A percentile compares a stretch with the other conserved stretches of the same genome.
Conservation (phyloP, 768 basidiomycete species). For the Cystobasidium tubakii region DNA sequence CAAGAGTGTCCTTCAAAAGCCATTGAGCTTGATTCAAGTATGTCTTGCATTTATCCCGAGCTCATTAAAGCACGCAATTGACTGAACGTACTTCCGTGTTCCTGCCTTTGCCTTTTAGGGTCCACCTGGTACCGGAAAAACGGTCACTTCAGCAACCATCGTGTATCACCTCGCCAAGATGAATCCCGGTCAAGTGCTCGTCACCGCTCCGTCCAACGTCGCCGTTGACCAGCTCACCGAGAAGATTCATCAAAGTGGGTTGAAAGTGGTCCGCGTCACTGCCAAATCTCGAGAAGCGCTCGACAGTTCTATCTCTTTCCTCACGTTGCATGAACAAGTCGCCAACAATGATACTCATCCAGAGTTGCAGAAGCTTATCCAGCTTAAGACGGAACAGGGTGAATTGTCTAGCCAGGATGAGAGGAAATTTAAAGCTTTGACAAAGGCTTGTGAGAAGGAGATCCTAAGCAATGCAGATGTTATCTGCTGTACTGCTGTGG, state of each 20-base stretch:
- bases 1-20: constrained; percentile 97
- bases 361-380: constrained; percentile 95
- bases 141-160: constrained; percentile 96
- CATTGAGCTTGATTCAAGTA: constrained; percentile 88
- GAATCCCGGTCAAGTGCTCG: constrained; percentile 98
- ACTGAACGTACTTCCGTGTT: no score
- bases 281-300: constrained; percentile 97
- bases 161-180: constrained; percentile 98
- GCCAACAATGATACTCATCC: constrained; percentile 92
- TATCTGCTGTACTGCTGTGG: constrained; percentile 97
- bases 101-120: constrained; percentile 52
- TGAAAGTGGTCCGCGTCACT: constrained; percentile 94
- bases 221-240: constrained; percentile 98
- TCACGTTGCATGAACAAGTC: constrained; percentile 95
- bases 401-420: constrained; percentile 95
- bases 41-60: constrained; percentile 30
- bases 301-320: constrained; percentile 86
- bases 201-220: constrained; percentile 97
- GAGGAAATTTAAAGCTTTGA: constrained; percentile 92
- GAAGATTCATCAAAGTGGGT: constrained; percentile 97
- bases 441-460: constrained; percentile 94
- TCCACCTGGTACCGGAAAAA: constrained; percentile 97
- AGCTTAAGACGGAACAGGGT: constrained; percentile 94
- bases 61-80: no score
- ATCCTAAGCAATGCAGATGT: constrained; percentile 91